Conservation (phyloP, 192 early-diverging fungal genomes). For the Coemansia sp. region DNA sequence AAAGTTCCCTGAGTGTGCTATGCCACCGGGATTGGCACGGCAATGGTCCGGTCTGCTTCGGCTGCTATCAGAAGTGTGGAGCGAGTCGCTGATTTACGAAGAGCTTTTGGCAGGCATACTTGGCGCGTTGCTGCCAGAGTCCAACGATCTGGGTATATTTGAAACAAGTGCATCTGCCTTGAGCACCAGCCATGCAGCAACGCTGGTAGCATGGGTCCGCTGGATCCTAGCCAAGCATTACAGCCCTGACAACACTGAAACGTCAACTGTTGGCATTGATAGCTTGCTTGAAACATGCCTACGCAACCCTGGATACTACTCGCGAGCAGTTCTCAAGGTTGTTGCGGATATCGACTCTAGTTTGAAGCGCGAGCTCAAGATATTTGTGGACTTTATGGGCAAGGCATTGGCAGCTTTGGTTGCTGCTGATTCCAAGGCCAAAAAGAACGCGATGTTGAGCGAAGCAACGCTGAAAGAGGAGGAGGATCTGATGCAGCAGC, state of each 20-base stretch:
- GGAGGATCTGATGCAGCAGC: constrained; percentile 29
- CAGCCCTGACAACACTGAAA: neutral
- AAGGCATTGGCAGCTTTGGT: constrained; percentile 48
- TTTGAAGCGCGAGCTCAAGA: constrained; percentile 36
- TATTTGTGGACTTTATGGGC: constrained; percentile 53
- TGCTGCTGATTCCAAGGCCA: constrained; percentile 15
- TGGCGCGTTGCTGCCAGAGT: constrained; percentile 21
- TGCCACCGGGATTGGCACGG: constrained; percentile 39
- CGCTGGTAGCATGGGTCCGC: constrained; percentile 59
- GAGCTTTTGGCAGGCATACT: constrained; percentile 35
- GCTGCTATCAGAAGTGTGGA: constrained; percentile 45
- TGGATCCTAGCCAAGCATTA: constrained; percentile 49
- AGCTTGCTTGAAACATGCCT: constrained; percentile 61
- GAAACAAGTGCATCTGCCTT: constrained; percentile 14
- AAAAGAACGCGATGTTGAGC: constrained; percentile 1
- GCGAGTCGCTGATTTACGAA: constrained; percentile 33
- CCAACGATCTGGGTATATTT: constrained; percentile 28
- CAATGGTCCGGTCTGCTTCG: constrained; percentile 50
- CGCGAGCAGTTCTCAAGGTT: constrained; percentile 38
- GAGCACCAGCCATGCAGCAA: constrained; percentile 55
- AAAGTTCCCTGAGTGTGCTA: constrained; percentile 31
- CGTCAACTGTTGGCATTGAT: constrained; percentile 36
- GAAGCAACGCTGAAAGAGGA: constrained; percentile 27
- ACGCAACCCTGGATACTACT: constrained; percentile 58
- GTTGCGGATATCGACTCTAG: constrained; percentile 26